Percentiles rank a stretch among this genome's conserved stretches.
phyloP scores from a whole-genome alignment of 139 green algal species.

The Chlamydomonas sphaeroides region DNA sequence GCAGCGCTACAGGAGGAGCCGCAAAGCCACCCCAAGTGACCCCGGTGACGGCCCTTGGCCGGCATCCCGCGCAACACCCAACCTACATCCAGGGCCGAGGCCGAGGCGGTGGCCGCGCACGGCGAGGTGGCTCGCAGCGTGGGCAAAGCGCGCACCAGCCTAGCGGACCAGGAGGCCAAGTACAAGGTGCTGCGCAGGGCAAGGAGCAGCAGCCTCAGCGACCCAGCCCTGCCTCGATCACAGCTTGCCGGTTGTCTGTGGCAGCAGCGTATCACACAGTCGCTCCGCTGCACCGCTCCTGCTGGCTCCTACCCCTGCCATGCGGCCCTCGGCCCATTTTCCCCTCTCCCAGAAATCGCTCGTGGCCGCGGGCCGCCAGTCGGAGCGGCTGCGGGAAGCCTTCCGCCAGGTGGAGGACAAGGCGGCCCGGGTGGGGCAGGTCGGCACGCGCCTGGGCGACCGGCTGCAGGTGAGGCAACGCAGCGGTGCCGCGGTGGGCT shows the following conservation, averaged over 20 bases:
- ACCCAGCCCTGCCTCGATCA: no score
- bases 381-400: conserved; percentile 11
- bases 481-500: no score
- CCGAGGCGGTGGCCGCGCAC: conserved; percentile 4
- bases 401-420: conserved; percentile 16
- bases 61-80: background rate
- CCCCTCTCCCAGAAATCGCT: background rate
- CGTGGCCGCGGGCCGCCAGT: background rate
- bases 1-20: background rate
- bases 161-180: conserved; percentile 10
- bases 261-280: background rate
- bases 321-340: no score
- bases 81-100: background rate
- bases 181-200: conserved; percentile 19
- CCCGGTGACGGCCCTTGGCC: background rate
- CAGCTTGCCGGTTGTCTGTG: background rate
- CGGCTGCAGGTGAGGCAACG: conserved; percentile 16
- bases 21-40: background rate
- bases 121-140: conserved; percentile 1
- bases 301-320: no score
- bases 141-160: background rate
- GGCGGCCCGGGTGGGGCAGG: background rate
- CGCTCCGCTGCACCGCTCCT: no score
- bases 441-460: conserved; percentile 19
- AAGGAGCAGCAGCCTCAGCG: no score